A percentile compares a stretch with the other conserved stretches of the same genome.
Evolutionary conservation across 306 rosid genomes (phyloP).

Genomic region (Pyrus bretschneideri): DNA sequence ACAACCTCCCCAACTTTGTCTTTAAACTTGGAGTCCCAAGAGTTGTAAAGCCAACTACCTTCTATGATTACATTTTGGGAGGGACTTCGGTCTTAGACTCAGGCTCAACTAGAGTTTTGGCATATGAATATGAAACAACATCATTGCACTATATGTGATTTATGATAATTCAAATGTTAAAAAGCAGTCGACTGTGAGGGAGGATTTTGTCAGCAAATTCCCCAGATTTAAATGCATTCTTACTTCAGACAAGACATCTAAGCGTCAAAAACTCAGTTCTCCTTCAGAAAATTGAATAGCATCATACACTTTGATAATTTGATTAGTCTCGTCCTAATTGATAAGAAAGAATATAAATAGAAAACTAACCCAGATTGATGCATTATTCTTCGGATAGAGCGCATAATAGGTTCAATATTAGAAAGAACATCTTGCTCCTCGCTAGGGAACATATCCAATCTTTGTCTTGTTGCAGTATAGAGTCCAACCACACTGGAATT

Average conservation of each 20-base stretch:
- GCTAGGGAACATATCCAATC: slow-evolving; percentile 62
- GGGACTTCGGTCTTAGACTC: not conserved
- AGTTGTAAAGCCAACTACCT: not conserved
- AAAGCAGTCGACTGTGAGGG: not conserved
- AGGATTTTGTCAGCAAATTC: not conserved
- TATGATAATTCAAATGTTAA: not conserved
- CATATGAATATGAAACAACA: not conserved
- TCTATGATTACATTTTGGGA: not conserved
- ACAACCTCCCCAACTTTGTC: not conserved
- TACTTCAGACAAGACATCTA: not conserved
- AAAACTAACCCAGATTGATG: slow-evolving; percentile 73
- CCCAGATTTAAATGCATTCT: not conserved
- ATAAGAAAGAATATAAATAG: not conserved
- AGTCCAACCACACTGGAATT: slow-evolving; percentile 20
- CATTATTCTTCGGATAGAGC: slow-evolving; percentile 63
- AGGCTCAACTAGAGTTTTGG: not conserved
- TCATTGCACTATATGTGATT: not conserved
- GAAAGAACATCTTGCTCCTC: slow-evolving; percentile 68
- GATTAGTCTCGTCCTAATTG: not conserved
- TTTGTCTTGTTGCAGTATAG: slow-evolving; percentile 40
- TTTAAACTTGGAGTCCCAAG: not conserved
- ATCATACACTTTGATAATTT: not conserved
- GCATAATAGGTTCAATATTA: slow-evolving; percentile 57
- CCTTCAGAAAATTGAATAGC: not conserved
- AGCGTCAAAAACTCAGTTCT: not conserved